These are phyloP conservation scores for Kluyveromyces nonfermentans DNA, from an alignment of 805 yeast genomes.

Conservation along the genomic window DNA sequence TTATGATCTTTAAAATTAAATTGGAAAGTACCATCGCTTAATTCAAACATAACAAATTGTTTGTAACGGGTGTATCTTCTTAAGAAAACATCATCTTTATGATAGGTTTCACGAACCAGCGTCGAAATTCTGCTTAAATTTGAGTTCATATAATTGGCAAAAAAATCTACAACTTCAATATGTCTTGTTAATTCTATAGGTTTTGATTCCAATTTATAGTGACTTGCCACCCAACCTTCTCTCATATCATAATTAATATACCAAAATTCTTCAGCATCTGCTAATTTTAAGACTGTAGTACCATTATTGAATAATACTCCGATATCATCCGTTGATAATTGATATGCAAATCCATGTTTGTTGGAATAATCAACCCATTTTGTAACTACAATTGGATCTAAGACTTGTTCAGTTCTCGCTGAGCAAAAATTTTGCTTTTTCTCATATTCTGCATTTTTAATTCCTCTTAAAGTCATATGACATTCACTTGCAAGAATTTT, in stretches of 20 bases:
- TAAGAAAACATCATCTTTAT: constrained; percentile 62
- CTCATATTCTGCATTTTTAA: constrained; percentile 37
- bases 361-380: constrained; percentile 98
- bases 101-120: constrained; percentile 40
- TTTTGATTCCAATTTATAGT: constrained; percentile 33
- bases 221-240: constrained; percentile 47
- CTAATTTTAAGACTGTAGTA: constrained; percentile 65
- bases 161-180: constrained; percentile 78
- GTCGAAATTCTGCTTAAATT: constrained; percentile 71
- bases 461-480: constrained; percentile 37
- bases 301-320: constrained; percentile 87
- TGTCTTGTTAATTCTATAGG: constrained; percentile 53
- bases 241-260: constrained; percentile 42
- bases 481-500: constrained; percentile 38
- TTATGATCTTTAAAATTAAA: constrained; percentile 94
- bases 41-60: constrained; percentile 80
- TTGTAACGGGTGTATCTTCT: constrained; percentile 75
- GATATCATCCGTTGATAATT: constrained; percentile 77
- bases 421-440: constrained; percentile 33
- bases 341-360: constrained; percentile 92
- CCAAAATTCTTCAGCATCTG: constrained; percentile 56
- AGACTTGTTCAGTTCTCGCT: constrained; percentile 23
- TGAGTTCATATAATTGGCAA: constrained; percentile 85
- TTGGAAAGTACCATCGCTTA: constrained; percentile 87
- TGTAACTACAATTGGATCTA: constrained; percentile 63